Percentiles rank a stretch among this genome's conserved stretches.
These are phyloP conservation scores for Botryotinia calthae DNA, from an alignment of 2,329 filamentous ascomycete species.

Conservation along the genomic window DNA sequence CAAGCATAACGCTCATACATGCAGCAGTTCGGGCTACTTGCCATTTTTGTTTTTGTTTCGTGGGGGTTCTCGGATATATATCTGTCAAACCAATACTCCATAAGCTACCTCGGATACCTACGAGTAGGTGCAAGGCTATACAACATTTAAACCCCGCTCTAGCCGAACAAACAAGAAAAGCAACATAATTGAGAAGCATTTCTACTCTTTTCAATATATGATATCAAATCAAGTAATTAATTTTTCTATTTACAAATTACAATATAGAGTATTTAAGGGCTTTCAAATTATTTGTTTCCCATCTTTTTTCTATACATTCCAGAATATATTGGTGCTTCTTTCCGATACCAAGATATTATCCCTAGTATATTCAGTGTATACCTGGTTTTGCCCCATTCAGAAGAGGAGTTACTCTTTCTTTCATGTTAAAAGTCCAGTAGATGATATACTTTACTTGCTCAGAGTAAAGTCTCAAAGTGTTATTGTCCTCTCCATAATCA, in stretches of 20 bases:
- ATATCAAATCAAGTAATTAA: not conserved
- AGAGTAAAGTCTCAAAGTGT: not conserved
- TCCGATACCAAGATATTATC: not conserved
- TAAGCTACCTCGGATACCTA: not conserved
- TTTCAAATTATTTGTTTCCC: not conserved
- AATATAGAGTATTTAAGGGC: too few relatives aligned
- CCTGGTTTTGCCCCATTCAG: not conserved
- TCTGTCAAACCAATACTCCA: not conserved
- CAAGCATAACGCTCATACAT: not conserved
- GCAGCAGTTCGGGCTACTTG: not conserved
- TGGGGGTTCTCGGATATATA: not conserved
- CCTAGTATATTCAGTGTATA: not conserved
- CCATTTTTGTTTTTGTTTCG: not conserved
- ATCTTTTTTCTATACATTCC: not conserved
- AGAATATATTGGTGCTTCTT: not conserved
- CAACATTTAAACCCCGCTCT: too few relatives aligned
- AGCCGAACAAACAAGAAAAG: not conserved
- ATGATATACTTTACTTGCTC: not conserved
- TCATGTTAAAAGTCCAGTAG: not conserved
- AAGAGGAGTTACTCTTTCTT: not conserved
- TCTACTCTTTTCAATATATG: not conserved
- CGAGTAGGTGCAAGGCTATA: not conserved
- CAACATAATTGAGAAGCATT: not conserved
- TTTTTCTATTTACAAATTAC: not conserved
- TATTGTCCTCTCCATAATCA: not conserved